Percentiles rank a stretch among this genome's conserved stretches.
These are phyloP conservation scores for Trifolium repens DNA, from an alignment of 306 rosid genomes.

Conservation along the genomic window DNA sequence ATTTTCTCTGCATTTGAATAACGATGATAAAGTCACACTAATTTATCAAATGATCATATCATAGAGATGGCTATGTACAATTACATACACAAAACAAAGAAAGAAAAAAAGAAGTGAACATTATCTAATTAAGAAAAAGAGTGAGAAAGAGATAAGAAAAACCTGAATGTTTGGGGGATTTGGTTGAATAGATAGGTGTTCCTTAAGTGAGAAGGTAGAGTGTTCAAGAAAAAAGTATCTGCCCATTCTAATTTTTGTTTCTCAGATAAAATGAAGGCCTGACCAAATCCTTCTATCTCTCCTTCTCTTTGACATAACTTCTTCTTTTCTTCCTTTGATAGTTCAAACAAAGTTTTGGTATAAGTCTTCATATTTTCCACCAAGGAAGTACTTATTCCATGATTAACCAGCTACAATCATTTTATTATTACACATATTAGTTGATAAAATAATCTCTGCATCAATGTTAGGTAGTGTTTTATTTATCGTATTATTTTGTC, in stretches of 20 bases:
- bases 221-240: slow-evolving; percentile 36
- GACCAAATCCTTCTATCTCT: slow-evolving; percentile 53
- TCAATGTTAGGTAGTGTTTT: not conserved
- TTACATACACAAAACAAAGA: too few species aligned
- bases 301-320: slow-evolving; percentile 44
- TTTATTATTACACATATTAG: not conserved
- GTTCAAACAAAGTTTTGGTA: slow-evolving; percentile 39
- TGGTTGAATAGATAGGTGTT: slow-evolving; percentile 49
- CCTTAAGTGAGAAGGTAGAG: slow-evolving; percentile 45
- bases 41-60: too few species aligned
- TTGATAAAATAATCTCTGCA: not conserved
- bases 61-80: too few species aligned
- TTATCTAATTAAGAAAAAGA: too few species aligned
- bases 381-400: slow-evolving; percentile 46
- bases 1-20: slow-evolving; percentile 19
- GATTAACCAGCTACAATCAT: slow-evolving; percentile 36
- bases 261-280: slow-evolving; percentile 48
- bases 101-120: too few species aligned
- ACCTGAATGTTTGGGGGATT: slow-evolving; percentile 49
- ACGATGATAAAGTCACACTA: not conserved
- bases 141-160: too few species aligned
- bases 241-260: slow-evolving; percentile 60
- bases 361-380: slow-evolving; percentile 51
- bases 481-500: too few species aligned
- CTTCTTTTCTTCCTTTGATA: slow-evolving; percentile 52